phyloP scores from a whole-genome alignment of 2,329 filamentous ascomycete species.

The Ophiostoma fasciatum region DNA sequence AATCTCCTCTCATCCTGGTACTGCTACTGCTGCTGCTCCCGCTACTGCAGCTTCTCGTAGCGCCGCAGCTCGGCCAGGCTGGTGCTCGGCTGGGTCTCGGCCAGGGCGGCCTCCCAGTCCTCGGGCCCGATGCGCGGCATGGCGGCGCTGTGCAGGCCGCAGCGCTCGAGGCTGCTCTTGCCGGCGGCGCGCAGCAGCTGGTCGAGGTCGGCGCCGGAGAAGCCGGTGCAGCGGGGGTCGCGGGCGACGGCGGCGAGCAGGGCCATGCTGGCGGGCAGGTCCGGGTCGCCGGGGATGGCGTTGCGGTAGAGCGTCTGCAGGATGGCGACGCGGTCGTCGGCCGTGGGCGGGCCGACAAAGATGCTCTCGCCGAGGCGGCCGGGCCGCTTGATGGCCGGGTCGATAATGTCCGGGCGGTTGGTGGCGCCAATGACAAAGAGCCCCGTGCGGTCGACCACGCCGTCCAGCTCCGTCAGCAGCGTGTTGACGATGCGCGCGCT shows the following conservation, averaged over 20 bases:
- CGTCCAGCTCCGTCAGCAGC: conserved; percentile 85
- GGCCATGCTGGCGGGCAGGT: not conserved
- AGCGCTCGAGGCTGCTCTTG: conserved; percentile 22
- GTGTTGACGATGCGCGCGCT: conserved; percentile 88
- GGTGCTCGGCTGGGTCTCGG: conserved; percentile 35
- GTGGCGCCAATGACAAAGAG: conserved; percentile 94
- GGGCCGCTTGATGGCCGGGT: conserved; percentile 84
- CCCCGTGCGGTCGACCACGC: conserved; percentile 61
- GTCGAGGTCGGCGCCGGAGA: conserved; percentile 54
- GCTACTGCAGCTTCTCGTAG: conserved; percentile 9
- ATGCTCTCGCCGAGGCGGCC: conserved; percentile 68
- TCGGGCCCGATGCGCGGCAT: conserved; percentile 21
- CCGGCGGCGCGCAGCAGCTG: conserved; percentile 31
- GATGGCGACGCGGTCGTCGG: conserved; percentile 68
- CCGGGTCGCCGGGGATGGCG: conserved; percentile 19
- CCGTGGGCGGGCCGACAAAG: conserved; percentile 73
- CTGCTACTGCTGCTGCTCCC: too few relatives aligned
- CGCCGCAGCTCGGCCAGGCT: conserved; percentile 9
- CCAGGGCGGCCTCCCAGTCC: conserved; percentile 40
- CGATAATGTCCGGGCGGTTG: conserved; percentile 92
- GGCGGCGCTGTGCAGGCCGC: conserved; percentile 13
- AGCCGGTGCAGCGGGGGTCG: conserved; percentile 54
- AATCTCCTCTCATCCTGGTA: conserved; percentile 1
- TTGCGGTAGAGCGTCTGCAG: conserved; percentile 50
- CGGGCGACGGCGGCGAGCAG: conserved; percentile 48